phyloP scores from a whole-genome alignment of 2,329 filamentous ascomycete genomes.

The Hymenoscyphus occultus region DNA sequence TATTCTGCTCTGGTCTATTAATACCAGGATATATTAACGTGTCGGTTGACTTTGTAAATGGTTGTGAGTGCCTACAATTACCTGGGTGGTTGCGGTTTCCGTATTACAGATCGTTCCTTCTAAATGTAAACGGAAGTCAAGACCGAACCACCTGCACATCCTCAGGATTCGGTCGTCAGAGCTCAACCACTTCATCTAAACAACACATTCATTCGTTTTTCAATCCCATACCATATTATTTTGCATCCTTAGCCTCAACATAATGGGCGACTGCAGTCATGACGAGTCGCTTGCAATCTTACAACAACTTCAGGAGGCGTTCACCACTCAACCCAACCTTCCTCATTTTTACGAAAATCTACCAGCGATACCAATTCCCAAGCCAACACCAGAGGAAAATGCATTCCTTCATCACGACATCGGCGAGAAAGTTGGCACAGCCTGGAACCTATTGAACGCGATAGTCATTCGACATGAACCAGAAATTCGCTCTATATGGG shows the following conservation, averaged over 20 bases:
- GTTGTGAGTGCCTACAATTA: background rate
- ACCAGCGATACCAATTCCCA: background rate
- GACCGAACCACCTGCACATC: background rate
- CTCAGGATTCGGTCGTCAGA: background rate
- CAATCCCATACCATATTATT: background rate
- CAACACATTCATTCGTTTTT: background rate
- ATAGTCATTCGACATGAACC: background rate
- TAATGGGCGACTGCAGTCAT: background rate
- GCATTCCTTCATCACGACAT: background rate
- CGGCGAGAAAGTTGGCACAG: background rate
- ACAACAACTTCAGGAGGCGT: background rate
- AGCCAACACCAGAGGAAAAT: background rate
- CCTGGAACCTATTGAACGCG: background rate
- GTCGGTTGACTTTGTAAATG: no score
- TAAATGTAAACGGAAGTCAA: background rate
- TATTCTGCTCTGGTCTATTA: no score
- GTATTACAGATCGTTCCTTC: background rate
- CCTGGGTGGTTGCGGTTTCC: background rate
- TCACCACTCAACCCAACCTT: background rate
- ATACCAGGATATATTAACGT: no score
- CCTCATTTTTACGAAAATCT: background rate
- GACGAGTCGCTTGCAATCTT: conserved; percentile 1
- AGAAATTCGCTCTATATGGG: background rate
- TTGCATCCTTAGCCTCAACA: background rate
- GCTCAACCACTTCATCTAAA: background rate